Conservation (phyloP, 1,284 basidiomycete species). For the Austropuccinia psidii region DNA sequence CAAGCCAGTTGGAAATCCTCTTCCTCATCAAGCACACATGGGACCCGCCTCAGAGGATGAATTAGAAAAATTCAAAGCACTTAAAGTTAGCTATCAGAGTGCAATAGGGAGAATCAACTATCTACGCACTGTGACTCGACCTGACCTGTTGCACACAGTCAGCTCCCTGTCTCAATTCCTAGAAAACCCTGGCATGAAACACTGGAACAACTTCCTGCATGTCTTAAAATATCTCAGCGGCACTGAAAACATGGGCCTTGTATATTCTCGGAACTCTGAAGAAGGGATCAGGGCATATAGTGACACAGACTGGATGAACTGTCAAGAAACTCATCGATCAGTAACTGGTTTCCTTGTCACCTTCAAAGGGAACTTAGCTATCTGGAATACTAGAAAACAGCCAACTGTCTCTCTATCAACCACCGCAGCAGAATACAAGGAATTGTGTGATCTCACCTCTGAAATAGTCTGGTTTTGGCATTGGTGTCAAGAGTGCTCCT, state of each 20-base stretch:
- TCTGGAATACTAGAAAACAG: neutral
- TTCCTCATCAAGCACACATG: neutral
- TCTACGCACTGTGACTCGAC: neutral
- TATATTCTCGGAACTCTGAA: neutral
- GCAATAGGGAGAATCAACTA: neutral
- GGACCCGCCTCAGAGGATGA: neutral
- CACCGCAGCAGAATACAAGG: conserved; percentile 1
- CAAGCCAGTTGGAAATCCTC: neutral
- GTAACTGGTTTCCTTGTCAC: neutral
- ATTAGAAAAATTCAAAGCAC: neutral
- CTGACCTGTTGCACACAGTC: neutral
- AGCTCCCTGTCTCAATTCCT: neutral
- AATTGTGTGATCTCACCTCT: neutral
- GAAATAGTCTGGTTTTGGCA: neutral
- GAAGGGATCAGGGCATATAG: neutral
- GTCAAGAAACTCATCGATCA: neutral
- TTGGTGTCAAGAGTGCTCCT: too few species aligned
- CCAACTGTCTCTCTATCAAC: neutral
- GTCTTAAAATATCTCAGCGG: neutral
- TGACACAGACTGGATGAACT: conserved; percentile 5
- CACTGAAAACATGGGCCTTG: neutral
- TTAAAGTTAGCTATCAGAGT: neutral
- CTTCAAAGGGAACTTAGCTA: neutral
- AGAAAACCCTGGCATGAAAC: neutral
- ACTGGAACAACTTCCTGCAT: neutral